phyloP scores from a whole-genome alignment of 306 rosid species.

The Lathyrus tuberosus region DNA sequence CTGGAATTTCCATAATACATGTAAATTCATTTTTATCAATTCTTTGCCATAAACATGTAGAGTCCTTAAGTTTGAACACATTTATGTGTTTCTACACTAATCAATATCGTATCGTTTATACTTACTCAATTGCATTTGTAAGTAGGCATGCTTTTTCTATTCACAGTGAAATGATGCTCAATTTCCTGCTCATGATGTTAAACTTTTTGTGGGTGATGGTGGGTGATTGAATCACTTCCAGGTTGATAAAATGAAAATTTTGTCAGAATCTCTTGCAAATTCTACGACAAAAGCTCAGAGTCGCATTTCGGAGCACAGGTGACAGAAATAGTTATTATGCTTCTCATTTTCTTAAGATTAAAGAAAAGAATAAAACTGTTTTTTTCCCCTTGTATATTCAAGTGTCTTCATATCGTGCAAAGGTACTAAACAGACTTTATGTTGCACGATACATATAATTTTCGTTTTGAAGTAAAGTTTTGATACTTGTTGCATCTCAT shows the following conservation, averaged over 20 bases:
- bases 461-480: background rate
- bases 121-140: slow-evolving; percentile 17
- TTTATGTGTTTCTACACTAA: background rate
- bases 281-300: slow-evolving; percentile 76
- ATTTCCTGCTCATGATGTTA: slow-evolving; percentile 20
- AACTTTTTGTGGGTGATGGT: slow-evolving; percentile 24
- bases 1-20: slow-evolving; percentile 2
- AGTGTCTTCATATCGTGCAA: slow-evolving; percentile 4
- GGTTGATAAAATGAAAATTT: slow-evolving; percentile 82
- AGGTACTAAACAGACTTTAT: slow-evolving; percentile 7
- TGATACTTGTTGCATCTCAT: slow-evolving; percentile 27
- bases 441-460: background rate
- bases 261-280: slow-evolving; percentile 86
- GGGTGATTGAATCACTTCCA: slow-evolving; percentile 46
- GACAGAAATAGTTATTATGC: slow-evolving; percentile 30
- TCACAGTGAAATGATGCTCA: slow-evolving; percentile 4
- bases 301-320: slow-evolving; percentile 89
- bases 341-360: slow-evolving; percentile 17
- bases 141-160: slow-evolving; percentile 22
- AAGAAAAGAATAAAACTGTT: background rate
- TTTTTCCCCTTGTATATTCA: slow-evolving; percentile 24
- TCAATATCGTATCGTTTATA: slow-evolving; percentile 20
- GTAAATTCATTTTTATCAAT: background rate
- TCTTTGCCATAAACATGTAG: background rate
- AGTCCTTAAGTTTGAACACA: slow-evolving; percentile 13